phyloP scores from a whole-genome alignment of 148 eudicot species.

The Camellia sinensis region DNA sequence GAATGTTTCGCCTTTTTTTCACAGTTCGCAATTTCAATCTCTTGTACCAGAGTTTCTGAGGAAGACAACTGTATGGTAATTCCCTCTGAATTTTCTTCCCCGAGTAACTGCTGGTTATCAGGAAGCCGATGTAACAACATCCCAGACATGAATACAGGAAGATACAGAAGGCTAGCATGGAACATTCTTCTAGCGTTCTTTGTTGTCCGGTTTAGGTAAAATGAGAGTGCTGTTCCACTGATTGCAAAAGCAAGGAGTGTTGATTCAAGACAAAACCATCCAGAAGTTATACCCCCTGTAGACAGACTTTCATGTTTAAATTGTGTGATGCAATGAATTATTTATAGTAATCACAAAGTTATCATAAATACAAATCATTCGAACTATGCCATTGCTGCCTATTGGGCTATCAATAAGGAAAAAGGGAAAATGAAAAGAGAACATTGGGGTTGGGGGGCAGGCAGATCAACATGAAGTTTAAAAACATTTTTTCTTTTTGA shows the following conservation, averaged over 20 bases:
- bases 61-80: slow-evolving; percentile 20
- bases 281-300: slow-evolving; percentile 90
- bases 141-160: slow-evolving; percentile 95
- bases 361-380: not conserved
- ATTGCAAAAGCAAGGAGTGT: slow-evolving; percentile 77
- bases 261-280: slow-evolving; percentile 94
- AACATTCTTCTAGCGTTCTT: slow-evolving; percentile 87
- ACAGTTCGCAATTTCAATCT: slow-evolving; percentile 1
- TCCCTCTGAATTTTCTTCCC: slow-evolving; percentile 21
- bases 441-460: too few species aligned
- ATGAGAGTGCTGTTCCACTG: slow-evolving; percentile 61
- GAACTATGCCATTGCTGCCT: not conserved
- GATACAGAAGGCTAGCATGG: slow-evolving; percentile 92
- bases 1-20: slow-evolving; percentile 25
- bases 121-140: slow-evolving; percentile 73
- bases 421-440: not conserved
- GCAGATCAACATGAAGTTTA: too few species aligned
- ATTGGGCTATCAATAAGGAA: not conserved
- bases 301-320: not conserved
- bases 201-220: slow-evolving; percentile 64
- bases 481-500: not conserved
- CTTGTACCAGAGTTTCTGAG: slow-evolving; percentile 19
- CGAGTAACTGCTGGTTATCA: slow-evolving; percentile 41
- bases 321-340: not conserved
- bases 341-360: not conserved